Evolutionary conservation across 2,329 filamentous ascomycete species (phyloP).

Genomic region (Huntiella decipiens): DNA sequence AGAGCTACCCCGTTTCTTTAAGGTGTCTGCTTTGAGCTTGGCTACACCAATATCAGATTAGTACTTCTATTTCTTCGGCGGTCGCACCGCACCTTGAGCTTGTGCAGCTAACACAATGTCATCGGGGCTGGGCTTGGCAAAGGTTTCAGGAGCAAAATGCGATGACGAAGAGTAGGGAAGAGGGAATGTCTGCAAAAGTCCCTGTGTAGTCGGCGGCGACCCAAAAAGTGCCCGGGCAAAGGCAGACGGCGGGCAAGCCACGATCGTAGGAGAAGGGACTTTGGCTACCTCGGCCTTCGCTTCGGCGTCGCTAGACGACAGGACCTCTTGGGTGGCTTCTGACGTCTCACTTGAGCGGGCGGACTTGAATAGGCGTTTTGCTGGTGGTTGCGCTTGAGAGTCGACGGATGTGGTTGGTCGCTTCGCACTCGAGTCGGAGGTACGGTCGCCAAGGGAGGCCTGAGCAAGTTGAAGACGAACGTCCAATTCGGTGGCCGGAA

Average conservation of each 20-base stretch:
- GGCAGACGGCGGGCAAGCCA: conserved; percentile 25
- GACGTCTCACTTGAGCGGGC: not conserved
- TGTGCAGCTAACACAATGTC: conserved; percentile 76
- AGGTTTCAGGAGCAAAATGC: conserved; percentile 38
- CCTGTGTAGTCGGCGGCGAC: conserved; percentile 16
- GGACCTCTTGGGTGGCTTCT: not conserved
- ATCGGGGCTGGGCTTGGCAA: conserved; percentile 77
- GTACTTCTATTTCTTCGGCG: conserved; percentile 10
- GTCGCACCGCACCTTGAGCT: conserved; percentile 57
- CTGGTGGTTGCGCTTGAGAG: not conserved
- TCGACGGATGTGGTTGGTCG: not conserved
- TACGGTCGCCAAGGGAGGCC: conserved; percentile 1
- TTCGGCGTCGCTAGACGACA: not conserved
- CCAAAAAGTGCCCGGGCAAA: conserved; percentile 37
- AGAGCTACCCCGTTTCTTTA: too few relatives aligned
- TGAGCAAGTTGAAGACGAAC: conserved; percentile 3
- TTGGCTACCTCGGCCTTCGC: not conserved
- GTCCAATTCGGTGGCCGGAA: not conserved
- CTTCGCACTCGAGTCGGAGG: not conserved
- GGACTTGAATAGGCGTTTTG: not conserved
- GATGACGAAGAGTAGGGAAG: conserved; percentile 33
- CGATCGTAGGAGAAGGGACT: not conserved
- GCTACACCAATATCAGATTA: conserved; percentile 9
- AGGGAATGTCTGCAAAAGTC: conserved; percentile 18
- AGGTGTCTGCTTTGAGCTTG: conserved; percentile 12